Evolutionary conservation across 106 monocot genomes (phyloP).

Genomic region (Phalaenopsis aphrodite): DNA sequence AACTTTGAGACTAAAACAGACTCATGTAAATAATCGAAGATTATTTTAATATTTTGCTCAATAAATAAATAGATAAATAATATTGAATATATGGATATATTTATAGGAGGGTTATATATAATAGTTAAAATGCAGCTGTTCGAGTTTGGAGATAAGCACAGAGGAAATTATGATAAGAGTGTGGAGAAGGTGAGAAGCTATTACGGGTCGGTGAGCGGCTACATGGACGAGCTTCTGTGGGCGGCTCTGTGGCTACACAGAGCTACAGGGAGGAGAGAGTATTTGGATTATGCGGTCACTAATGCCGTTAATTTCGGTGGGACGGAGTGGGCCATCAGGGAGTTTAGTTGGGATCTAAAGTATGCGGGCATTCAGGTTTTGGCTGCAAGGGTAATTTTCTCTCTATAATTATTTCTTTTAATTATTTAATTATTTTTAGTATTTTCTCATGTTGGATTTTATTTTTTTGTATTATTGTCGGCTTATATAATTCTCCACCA

Average conservation of each 20-base stretch:
- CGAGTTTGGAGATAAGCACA: constrained; percentile 51
- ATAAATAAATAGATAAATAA: no score
- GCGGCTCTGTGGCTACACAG: constrained; percentile 48
- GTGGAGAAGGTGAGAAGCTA: constrained; percentile 26
- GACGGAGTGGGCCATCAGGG: constrained; percentile 40
- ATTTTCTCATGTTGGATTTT: no score
- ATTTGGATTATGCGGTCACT: constrained; percentile 32
- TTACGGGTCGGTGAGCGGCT: constrained; percentile 53
- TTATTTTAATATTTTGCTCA: no score
- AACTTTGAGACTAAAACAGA: no score
- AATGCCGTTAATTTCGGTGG: constrained; percentile 33
- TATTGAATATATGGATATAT: no score
- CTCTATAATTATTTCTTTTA: not conserved
- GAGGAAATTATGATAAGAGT: constrained; percentile 43
- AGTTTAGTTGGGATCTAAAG: constrained; percentile 81
- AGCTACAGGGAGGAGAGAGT: constrained; percentile 15
- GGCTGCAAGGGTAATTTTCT: constrained; percentile 18
- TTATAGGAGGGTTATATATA: no score
- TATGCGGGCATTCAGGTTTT: constrained; percentile 58
- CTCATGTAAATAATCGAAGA: no score
- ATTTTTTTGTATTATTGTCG: no score
- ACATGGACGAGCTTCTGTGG: constrained; percentile 62
- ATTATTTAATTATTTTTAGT: no score
- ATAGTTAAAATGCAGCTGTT: constrained; percentile 25
- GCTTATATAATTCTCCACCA: no score